phyloP scores from a whole-genome alignment of 768 basidiomycete species.

The Cytidiella melzeri region DNA sequence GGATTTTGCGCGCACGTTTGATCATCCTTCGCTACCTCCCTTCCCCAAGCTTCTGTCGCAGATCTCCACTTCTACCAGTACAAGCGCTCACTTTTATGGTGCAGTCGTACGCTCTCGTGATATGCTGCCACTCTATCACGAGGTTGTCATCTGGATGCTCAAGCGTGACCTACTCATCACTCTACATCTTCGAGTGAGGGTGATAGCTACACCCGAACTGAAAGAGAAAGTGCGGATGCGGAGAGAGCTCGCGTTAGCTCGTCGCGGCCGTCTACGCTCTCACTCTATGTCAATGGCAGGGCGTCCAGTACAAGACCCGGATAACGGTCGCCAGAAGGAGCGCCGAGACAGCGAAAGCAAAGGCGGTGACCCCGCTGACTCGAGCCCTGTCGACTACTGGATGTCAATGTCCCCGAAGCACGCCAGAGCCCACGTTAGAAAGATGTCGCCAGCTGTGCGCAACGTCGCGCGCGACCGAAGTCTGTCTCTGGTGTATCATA shows the following conservation, averaged over 20 bases:
- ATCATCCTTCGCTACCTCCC: slow-evolving; percentile 52
- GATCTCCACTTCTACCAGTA: slow-evolving; percentile 53
- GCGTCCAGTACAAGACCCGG: not conserved
- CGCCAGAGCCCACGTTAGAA: slow-evolving; percentile 40
- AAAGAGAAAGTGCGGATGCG: slow-evolving; percentile 58
- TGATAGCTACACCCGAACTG: slow-evolving; percentile 71
- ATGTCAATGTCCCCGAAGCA: slow-evolving; percentile 50
- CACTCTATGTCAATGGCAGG: slow-evolving; percentile 13
- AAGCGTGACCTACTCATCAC: slow-evolving; percentile 81
- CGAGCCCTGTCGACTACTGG: slow-evolving; percentile 32
- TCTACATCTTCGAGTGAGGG: slow-evolving; percentile 78
- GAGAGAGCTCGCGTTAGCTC: slow-evolving; percentile 29
- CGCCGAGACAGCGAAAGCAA: slow-evolving; percentile 8
- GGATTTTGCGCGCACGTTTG: slow-evolving; percentile 61
- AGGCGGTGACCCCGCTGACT: slow-evolving; percentile 13
- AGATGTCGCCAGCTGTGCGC: slow-evolving; percentile 30
- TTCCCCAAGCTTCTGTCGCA: slow-evolving; percentile 69
- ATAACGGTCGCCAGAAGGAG: not conserved
- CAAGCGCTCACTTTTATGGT: slow-evolving; percentile 73
- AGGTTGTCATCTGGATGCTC: slow-evolving; percentile 88
- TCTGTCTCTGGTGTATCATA: slow-evolving; percentile 24
- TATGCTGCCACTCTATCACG: slow-evolving; percentile 62
- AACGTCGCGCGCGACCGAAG: slow-evolving; percentile 28
- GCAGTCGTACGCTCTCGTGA: slow-evolving; percentile 69
- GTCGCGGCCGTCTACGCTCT: slow-evolving; percentile 19